Conservation (phyloP, 306 rosid species). For the Betula pendula region DNA sequence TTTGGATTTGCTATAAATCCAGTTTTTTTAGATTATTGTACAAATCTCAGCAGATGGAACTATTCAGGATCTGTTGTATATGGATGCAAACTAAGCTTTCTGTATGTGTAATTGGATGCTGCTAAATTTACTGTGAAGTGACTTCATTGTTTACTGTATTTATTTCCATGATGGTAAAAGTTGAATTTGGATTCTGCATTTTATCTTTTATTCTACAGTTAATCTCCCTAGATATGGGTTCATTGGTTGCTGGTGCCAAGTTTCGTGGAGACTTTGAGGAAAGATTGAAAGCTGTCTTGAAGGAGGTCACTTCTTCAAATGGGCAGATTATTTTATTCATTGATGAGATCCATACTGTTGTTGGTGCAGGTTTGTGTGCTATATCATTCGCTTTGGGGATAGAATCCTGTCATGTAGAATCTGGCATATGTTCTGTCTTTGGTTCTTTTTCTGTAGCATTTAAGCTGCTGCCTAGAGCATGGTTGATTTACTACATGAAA, state of each 20-base stretch:
- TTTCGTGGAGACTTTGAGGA: conserved; percentile 96
- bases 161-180: conserved; percentile 3
- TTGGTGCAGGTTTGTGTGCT: conserved; percentile 84
- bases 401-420: background rate
- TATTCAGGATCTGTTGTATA: background rate
- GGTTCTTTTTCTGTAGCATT: background rate
- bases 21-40: background rate
- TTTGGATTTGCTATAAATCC: background rate
- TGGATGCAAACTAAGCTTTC: background rate
- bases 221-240: conserved; percentile 96
- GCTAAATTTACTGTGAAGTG: background rate
- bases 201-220: conserved; percentile 49
- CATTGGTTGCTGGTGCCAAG: conserved; percentile 94
- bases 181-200: conserved; percentile 11
- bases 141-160: background rate
- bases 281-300: conserved; percentile 91
- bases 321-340: conserved; percentile 92
- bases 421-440: background rate
- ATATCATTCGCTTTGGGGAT: conserved; percentile 5
- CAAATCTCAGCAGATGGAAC: background rate
- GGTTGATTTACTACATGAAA: background rate
- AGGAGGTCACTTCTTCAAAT: conserved; percentile 91
- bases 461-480: background rate
- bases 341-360: conserved; percentile 98
- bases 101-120: background rate